Conservation (phyloP, 2,329 filamentous ascomycete genomes). For the Penicillium hesseltinei region DNA sequence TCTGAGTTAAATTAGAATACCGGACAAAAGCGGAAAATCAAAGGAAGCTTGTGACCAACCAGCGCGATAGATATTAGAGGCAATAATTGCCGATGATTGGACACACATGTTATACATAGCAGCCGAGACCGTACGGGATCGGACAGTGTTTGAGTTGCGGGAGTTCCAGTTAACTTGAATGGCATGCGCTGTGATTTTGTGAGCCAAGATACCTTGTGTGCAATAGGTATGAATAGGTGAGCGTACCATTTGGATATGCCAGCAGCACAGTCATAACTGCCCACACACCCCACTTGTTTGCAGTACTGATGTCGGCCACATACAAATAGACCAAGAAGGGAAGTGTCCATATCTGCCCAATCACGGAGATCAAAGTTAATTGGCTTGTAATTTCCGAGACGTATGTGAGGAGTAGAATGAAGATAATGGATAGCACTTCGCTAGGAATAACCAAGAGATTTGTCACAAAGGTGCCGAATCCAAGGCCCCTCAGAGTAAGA, state of each 20-base stretch:
- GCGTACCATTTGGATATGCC: constrained; percentile 49
- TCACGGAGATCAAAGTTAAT: constrained; percentile 50
- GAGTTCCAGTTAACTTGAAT: constrained; percentile 47
- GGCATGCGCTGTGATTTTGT: constrained; percentile 48
- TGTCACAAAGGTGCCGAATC: constrained; percentile 55
- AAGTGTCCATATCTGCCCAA: constrained; percentile 54
- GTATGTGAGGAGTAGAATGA: constrained; percentile 28
- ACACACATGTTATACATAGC: constrained; percentile 43
- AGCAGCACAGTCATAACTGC: constrained; percentile 52
- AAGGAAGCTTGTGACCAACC: constrained; percentile 13
- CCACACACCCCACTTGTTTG: constrained; percentile 53
- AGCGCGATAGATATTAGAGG: constrained; percentile 38
- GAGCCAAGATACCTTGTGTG: background rate
- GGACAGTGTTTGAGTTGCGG: constrained; percentile 41
- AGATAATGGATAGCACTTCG: constrained; percentile 50
- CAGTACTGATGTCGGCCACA: constrained; percentile 44
- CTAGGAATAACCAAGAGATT: constrained; percentile 60
- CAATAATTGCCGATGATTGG: constrained; percentile 37
- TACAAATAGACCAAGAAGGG: constrained; percentile 55
- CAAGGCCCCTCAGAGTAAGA: constrained; percentile 47
- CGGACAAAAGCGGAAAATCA: background rate
- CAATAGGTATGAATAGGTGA: background rate
- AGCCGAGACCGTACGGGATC: constrained; percentile 38
- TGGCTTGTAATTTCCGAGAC: constrained; percentile 43
- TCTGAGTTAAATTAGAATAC: constrained; percentile 4